Conservation (phyloP, 2,329 filamentous ascomycete genomes). For the Ophiostoma pallidulum region DNA sequence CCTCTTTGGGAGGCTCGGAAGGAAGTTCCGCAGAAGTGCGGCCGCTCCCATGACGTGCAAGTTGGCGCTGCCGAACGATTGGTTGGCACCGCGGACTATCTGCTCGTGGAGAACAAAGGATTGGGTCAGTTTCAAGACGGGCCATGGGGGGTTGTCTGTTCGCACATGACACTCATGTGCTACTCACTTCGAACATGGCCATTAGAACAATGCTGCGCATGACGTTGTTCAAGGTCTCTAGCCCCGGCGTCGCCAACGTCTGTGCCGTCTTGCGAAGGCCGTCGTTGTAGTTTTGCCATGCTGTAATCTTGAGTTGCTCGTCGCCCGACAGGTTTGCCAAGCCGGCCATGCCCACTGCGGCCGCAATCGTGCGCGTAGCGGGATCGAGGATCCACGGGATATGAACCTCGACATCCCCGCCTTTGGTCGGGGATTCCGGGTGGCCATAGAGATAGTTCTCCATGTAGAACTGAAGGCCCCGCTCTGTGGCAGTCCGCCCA, state of each 20-base stretch:
- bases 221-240: constrained; percentile 32
- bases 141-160: too few species aligned
- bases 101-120: too few species aligned
- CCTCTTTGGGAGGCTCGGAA: constrained; percentile 29
- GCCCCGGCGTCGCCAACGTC: constrained; percentile 28
- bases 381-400: constrained; percentile 28
- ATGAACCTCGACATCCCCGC: constrained; percentile 26
- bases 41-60: constrained; percentile 51
- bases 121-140: too few species aligned
- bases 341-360: constrained; percentile 49
- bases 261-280: constrained; percentile 40
- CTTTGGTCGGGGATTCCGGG: constrained; percentile 37
- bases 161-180: constrained; percentile 13
- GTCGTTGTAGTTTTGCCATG: constrained; percentile 43
- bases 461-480: constrained; percentile 42
- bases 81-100: constrained; percentile 38
- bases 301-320: constrained; percentile 33
- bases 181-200: constrained; percentile 50
- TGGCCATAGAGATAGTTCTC: constrained; percentile 42
- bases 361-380: constrained; percentile 39
- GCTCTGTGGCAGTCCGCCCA: constrained; percentile 35
- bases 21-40: constrained; percentile 42
- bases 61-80: constrained; percentile 41
- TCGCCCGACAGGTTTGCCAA: constrained; percentile 45
- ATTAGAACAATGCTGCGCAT: constrained; percentile 47